Conservation (phyloP, 345 rosid species). For the Aurinia saxatilis region DNA sequence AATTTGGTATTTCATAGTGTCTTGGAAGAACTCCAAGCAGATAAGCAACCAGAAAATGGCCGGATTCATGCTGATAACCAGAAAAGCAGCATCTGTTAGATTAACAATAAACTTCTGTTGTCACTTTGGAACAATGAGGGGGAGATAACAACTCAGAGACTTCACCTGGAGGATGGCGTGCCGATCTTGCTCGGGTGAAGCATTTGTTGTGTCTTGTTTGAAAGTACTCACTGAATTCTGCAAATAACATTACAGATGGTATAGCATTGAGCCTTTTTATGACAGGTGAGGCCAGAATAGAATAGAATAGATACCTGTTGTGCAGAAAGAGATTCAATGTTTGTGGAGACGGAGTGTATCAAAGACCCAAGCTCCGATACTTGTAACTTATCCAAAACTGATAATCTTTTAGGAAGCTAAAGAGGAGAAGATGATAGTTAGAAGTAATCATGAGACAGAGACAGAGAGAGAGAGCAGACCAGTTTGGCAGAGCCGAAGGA, state of each 20-base stretch:
- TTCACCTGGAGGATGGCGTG: slow-evolving; percentile 24
- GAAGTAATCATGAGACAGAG: neutral
- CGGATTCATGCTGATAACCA: slow-evolving; percentile 51
- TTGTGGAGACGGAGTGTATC: slow-evolving; percentile 31
- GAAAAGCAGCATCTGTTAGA: neutral
- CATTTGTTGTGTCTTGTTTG: neutral
- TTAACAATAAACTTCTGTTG: neutral
- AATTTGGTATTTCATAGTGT: slow-evolving; percentile 34
- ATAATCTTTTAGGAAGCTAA: slow-evolving; percentile 39
- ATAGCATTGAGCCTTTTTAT: too few species aligned
- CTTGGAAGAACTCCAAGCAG: slow-evolving; percentile 60
- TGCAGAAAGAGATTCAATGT: slow-evolving; percentile 25
- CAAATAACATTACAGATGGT: neutral
- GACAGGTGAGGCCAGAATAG: neutral
- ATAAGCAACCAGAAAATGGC: slow-evolving; percentile 55
- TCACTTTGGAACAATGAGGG: too few species aligned
- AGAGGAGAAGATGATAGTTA: neutral
- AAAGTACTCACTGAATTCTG: neutral
- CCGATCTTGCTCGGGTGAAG: slow-evolving; percentile 22
- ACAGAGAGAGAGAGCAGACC: slow-evolving; percentile 20
- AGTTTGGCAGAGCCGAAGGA: slow-evolving; percentile 45
- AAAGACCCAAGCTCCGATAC: slow-evolving; percentile 18
- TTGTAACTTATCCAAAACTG: slow-evolving; percentile 25
- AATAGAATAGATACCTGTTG: slow-evolving; percentile 18
- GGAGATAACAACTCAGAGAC: neutral